These are phyloP conservation scores for Rhododendron molle DNA, from an alignment of 148 eudicot genomes.

Conservation along the genomic window DNA sequence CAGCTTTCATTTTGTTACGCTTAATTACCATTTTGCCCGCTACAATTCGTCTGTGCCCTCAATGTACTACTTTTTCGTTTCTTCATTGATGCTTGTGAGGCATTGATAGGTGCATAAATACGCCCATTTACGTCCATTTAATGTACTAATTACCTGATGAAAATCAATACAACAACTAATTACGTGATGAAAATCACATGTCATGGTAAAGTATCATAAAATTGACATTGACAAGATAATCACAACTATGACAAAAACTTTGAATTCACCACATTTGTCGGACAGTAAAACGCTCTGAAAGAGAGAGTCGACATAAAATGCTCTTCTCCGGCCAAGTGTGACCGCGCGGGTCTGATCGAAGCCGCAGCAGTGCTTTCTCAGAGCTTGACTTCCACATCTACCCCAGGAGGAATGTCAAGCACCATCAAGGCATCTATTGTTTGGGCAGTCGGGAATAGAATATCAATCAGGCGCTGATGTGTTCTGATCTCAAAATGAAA, in stretches of 20 bases:
- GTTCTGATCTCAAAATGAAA: slow-evolving; percentile 97
- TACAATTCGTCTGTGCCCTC: too few species aligned
- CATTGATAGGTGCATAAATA: too few species aligned
- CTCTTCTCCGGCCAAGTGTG: neutral
- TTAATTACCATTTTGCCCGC: too few species aligned
- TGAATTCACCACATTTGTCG: neutral
- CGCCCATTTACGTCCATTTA: too few species aligned
- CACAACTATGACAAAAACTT: neutral
- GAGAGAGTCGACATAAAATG: neutral
- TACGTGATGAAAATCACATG: neutral
- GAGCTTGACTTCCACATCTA: slow-evolving; percentile 95
- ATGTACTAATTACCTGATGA: too few species aligned
- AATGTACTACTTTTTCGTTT: too few species aligned
- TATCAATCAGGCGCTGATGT: slow-evolving; percentile 88
- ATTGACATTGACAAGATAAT: slow-evolving; percentile 5
- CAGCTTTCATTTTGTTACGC: too few species aligned
- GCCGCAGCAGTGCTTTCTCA: slow-evolving; percentile 26
- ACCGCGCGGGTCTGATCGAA: neutral
- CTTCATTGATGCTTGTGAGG: too few species aligned
- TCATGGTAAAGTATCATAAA: neutral
- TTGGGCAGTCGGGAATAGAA: slow-evolving; percentile 88
- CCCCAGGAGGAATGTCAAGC: slow-evolving; percentile 97
- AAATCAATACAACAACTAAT: neutral
- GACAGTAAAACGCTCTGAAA: neutral
- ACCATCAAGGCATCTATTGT: slow-evolving; percentile 95